Conservation (phyloP, 352 stramenopile species). For the Phytophthora ohioensis region DNA sequence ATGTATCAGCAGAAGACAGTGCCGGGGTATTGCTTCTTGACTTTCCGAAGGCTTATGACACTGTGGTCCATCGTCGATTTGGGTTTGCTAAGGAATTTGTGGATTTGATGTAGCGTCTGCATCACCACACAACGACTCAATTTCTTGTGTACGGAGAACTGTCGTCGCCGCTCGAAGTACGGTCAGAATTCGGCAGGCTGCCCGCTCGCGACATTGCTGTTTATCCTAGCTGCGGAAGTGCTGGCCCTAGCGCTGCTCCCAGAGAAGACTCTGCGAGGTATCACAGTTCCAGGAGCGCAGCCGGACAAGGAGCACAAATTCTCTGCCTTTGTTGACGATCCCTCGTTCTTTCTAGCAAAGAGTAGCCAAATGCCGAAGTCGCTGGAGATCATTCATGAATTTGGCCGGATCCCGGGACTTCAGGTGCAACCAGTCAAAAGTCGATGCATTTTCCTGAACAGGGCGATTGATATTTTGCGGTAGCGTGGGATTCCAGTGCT, state of each 20-base stretch:
- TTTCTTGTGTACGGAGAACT: neutral
- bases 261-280: neutral
- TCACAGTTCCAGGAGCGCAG: neutral
- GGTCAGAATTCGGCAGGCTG: neutral
- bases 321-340: slow-evolving; percentile 10
- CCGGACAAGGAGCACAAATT: neutral
- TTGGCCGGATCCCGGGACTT: neutral
- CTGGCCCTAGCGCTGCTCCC: neutral
- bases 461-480: neutral
- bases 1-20: neutral
- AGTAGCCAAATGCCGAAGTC: neutral
- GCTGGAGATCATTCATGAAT: neutral
- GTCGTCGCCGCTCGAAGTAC: neutral
- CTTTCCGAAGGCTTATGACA: slow-evolving; percentile 10
- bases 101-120: neutral
- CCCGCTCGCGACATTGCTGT: neutral
- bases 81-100: slow-evolving; percentile 1
- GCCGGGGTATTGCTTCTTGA: neutral
- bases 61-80: neutral
- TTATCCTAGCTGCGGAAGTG: slow-evolving; percentile 1
- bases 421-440: neutral
- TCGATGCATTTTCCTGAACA: neutral
- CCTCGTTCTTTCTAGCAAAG: neutral
- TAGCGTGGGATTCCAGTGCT: neutral
- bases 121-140: neutral